Evolutionary conservation across 768 basidiomycete genomes (phyloP).

Genomic region (Termitomyces sp.): DNA sequence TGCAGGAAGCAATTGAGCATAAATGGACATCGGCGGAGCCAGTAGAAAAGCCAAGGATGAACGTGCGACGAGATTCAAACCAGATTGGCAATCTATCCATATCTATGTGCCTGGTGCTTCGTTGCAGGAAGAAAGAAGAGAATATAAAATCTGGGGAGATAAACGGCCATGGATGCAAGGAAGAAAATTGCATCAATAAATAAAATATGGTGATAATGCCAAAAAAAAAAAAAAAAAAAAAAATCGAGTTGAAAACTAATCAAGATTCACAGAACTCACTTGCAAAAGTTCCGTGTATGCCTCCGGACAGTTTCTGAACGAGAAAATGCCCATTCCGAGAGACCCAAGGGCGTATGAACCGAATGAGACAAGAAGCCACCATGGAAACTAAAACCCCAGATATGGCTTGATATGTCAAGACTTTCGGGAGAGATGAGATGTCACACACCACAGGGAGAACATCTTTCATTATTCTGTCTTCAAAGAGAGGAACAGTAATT

Average conservation of each 20-base stretch:
- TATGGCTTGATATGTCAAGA: background rate
- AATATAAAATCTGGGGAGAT: too few species aligned
- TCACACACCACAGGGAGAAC: constrained; percentile 58
- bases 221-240: background rate
- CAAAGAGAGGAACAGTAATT: constrained; percentile 49
- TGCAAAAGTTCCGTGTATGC: constrained; percentile 65
- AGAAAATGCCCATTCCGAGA: constrained; percentile 69
- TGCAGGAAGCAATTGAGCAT: background rate
- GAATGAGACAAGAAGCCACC: constrained; percentile 77
- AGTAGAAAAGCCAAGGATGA: background rate
- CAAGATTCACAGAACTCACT: constrained; percentile 31
- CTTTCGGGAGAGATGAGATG: background rate
- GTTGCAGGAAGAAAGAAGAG: too few species aligned
- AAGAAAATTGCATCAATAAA: too few species aligned
- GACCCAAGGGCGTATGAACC: constrained; percentile 77
- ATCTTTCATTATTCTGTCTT: constrained; percentile 34
- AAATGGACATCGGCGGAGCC: constrained; percentile 2
- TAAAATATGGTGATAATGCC: too few species aligned
- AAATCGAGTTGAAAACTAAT: background rate
- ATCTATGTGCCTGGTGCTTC: too few species aligned
- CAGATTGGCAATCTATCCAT: too few species aligned
- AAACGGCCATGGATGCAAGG: too few species aligned
- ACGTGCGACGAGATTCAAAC: background rate
- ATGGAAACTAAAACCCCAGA: constrained; percentile 50
- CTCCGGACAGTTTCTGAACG: constrained; percentile 74